Percentiles rank a stretch among this genome's conserved stretches.
Conservation (phyloP, 192 early-diverging fungal species). For the Coemansia sp. region DNA sequence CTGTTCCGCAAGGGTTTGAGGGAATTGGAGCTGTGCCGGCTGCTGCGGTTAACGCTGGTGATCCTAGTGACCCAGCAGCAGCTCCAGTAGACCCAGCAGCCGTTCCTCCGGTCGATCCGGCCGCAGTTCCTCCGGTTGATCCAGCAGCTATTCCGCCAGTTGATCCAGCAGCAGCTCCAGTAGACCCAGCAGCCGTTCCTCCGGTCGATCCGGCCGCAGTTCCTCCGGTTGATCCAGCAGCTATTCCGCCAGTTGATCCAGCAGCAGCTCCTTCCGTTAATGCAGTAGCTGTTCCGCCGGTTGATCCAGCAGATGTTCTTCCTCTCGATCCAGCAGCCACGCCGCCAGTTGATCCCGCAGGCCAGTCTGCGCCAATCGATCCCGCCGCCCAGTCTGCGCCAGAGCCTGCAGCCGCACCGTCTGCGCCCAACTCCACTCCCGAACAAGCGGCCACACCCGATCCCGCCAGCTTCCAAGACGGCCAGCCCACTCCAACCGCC, state of each 20-base stretch:
- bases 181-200: neutral
- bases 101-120: neutral
- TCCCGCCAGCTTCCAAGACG: neutral
- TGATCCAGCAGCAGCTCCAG: neutral
- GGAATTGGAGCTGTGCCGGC: neutral
- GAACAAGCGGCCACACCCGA: neutral
- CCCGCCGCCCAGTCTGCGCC: constrained; percentile 3
- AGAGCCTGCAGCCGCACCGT: constrained; percentile 3
- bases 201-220: neutral
- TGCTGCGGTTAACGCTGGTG: neutral
- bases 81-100: neutral
- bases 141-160: neutral
- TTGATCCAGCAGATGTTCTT: neutral
- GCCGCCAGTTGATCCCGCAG: neutral
- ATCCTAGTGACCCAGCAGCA: neutral
- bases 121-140: neutral
- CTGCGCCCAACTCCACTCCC: constrained; percentile 8
- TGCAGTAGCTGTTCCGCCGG: neutral
- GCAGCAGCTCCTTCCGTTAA: neutral
- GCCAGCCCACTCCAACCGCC: constrained; percentile 5
- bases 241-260: neutral
- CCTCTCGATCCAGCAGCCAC: neutral
- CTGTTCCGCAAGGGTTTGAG: neutral
- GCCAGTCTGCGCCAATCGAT: neutral
- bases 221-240: neutral